Conservation (phyloP, 441 rosid species). For the Arabidopsis lyrata region DNA sequence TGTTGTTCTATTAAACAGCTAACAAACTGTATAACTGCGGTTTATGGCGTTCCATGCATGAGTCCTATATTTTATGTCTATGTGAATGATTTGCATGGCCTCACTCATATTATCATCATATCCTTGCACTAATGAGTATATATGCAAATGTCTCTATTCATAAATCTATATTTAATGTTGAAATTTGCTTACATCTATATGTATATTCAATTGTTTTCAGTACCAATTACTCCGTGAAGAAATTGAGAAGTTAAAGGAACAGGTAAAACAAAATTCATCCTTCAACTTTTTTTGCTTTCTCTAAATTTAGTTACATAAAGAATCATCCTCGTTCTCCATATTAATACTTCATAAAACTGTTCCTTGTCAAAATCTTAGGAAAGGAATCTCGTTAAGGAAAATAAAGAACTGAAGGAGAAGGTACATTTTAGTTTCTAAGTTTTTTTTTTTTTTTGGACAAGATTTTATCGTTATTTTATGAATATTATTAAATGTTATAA, state of each 20-base stretch:
- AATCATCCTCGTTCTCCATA: neutral
- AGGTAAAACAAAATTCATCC: conserved; percentile 51
- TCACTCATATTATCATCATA: conserved; percentile 16
- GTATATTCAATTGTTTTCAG: conserved; percentile 48
- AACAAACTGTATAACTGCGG: neutral
- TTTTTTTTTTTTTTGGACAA: too few species aligned
- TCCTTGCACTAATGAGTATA: neutral
- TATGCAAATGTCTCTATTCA: conserved; percentile 7
- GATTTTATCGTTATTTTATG: too few species aligned
- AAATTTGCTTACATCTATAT: conserved; percentile 1
- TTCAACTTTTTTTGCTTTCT: neutral
- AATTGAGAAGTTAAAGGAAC: conserved; percentile 66
- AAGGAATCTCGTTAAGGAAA: conserved; percentile 37
- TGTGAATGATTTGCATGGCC: conserved; percentile 27
- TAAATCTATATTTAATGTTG: neutral
- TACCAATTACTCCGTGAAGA: conserved; percentile 57
- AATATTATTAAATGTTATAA: too few species aligned
- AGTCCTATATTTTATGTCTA: neutral
- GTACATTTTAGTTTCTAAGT: conserved; percentile 22
- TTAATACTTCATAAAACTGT: neutral
- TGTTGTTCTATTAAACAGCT: neutral
- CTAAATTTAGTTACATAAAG: neutral
- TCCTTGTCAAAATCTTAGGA: conserved; percentile 33
- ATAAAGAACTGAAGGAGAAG: conserved; percentile 44
- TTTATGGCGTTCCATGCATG: conserved; percentile 7